phyloP scores from a whole-genome alignment of 2,329 filamentous ascomycete genomes.

The Parastagonospora nodorum region DNA sequence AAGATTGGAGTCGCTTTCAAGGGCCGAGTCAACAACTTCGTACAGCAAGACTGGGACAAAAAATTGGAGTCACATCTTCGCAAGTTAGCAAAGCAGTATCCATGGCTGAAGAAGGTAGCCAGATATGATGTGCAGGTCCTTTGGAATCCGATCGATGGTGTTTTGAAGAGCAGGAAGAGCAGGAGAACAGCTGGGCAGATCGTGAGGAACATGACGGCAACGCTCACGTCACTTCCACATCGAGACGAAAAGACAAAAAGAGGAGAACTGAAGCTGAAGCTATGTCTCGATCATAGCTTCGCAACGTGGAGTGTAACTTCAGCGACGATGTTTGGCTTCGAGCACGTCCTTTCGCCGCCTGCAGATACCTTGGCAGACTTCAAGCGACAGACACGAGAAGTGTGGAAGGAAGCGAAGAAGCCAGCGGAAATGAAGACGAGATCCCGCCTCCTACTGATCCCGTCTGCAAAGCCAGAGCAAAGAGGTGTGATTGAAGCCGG shows the following conservation, averaged over 20 bases:
- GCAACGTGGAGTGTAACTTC: conserved; percentile 11
- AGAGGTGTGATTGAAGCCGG: not conserved
- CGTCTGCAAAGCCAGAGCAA: not conserved
- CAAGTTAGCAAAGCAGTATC: conserved; percentile 28
- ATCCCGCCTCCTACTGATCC: not conserved
- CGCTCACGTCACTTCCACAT: conserved; percentile 21
- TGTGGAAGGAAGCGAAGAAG: conserved; percentile 10
- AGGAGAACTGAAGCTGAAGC: conserved; percentile 16
- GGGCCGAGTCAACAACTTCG: conserved; percentile 31
- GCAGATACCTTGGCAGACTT: not conserved
- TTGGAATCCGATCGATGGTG: conserved; percentile 27
- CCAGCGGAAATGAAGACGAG: not conserved
- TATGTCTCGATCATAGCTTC: conserved; percentile 17
- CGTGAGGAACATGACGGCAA: conserved; percentile 22
- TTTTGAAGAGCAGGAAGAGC: conserved; percentile 18
- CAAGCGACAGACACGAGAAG: conserved; percentile 9
- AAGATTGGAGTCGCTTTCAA: conserved; percentile 30
- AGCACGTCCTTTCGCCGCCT: conserved; percentile 8
- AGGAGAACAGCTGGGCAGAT: conserved; percentile 22
- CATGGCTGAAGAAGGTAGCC: conserved; percentile 30
- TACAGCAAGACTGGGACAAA: conserved; percentile 34
- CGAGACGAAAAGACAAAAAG: conserved; percentile 11
- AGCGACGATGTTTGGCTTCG: conserved; percentile 18
- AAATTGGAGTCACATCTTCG: conserved; percentile 25
- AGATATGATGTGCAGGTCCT: conserved; percentile 30